Evolutionary conservation across 1,284 basidiomycete genomes (phyloP), one percentile per base, ranked within the genome.

Genomic region (Moesziomyces aphidis): DNA sequence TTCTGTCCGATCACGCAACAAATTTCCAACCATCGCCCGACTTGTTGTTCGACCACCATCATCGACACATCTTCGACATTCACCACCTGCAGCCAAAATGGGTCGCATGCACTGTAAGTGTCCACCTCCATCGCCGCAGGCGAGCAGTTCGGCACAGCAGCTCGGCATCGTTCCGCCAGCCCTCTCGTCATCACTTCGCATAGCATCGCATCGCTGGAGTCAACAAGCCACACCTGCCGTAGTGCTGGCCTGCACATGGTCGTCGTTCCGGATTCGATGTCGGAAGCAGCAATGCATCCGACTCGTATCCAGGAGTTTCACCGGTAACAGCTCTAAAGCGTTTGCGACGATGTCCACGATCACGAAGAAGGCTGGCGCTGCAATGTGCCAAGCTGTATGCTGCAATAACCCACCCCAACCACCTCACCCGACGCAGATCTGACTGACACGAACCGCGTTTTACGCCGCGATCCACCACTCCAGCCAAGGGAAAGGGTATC

Each of bases 401-500:
- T 34, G 31, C 31, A 13, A 34, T 0, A 34, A 11, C 10, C 11
- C 31, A 13, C 31, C 31, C 31, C 31, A 13, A 0, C 11, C 4
- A 13, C 2, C 19, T 42, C 39, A 19, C 19, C 13, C 17, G 39
- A 42, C 6, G 19, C 39, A 19, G 39, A 17, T 17, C 2, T 8
- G 17, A 65, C 62, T 64, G 50, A 58, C 50, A 22, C 36, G 15
- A 24, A 47, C 49, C n/a, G 31, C 8, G 43, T n/a, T 39, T 21
- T 34, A 26, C 11, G 43, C 28, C n/a, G 17, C 31, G 9, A 36
- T 42, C 52, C 43, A 8, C 31, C 26, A 22, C 61, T 49, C 64
- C 55, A 71, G 75, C 82, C 70, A 84, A 84, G 74, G 82, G 83
- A 76, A 84, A 84, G 79, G 83, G 83, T 77, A 84, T 84, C 67